Evolutionary conservation across 345 rosid species (phyloP).

Genomic region (Gossypium bickii): DNA sequence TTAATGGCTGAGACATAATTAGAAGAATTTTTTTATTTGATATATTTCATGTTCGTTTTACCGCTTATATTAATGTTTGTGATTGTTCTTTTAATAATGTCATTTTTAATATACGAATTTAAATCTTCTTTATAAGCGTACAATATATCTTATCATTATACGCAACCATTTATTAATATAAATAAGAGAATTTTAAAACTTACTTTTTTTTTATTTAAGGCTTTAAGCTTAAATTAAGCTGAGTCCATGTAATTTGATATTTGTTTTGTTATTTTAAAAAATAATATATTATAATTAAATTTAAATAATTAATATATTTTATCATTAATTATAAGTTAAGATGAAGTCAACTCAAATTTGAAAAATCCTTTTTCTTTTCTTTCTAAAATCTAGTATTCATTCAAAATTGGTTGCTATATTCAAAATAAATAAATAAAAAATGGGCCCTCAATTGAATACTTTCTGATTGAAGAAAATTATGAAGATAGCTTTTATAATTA

Average conservation of each 20-base stretch:
- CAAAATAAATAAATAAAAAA: background rate
- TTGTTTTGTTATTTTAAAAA: too few relatives aligned
- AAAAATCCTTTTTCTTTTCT: accelerated
- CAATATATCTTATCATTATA: accelerated
- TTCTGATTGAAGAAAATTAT: too few relatives aligned
- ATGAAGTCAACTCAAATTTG: too few relatives aligned
- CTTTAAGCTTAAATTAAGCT: too few relatives aligned
- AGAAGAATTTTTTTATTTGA: too few relatives aligned
- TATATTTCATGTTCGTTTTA: accelerated
- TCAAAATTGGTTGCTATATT: background rate
- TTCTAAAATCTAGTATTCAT: background rate
- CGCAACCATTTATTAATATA: accelerated
- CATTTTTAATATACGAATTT: accelerated
- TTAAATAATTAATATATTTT: too few relatives aligned
- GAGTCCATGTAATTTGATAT: too few relatives aligned
- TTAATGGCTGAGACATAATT: too few relatives aligned
- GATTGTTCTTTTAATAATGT: accelerated
- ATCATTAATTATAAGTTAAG: too few relatives aligned
- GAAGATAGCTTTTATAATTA: too few relatives aligned
- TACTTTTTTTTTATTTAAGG: too few relatives aligned
- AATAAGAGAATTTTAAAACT: accelerated
- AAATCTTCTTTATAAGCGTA: accelerated
- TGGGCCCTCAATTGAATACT: background rate
- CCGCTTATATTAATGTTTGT: accelerated
- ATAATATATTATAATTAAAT: too few relatives aligned